These are phyloP conservation scores for Turnera subulata DNA, from an alignment of 345 rosid species.

Conservation along the genomic window DNA sequence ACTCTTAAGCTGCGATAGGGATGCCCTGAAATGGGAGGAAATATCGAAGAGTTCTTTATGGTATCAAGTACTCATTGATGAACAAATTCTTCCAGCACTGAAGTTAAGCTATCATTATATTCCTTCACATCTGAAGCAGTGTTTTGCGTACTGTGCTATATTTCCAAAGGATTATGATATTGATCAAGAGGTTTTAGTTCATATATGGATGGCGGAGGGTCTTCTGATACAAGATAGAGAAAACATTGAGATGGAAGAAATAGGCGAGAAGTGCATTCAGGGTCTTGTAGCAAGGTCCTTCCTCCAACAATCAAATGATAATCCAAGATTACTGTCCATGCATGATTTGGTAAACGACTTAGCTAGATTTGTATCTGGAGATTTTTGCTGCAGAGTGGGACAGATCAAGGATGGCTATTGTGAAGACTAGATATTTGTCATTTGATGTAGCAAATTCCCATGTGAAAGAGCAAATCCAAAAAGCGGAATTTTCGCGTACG, in stretches of 20 bases:
- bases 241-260: conserved; percentile 4
- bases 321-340: background rate
- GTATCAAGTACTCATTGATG: background rate
- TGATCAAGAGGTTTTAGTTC: background rate
- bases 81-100: background rate
- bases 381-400: background rate
- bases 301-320: background rate
- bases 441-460: no score
- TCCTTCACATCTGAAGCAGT: background rate
- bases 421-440: background rate
- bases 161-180: conserved; percentile 4
- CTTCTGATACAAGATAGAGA: conserved; percentile 2
- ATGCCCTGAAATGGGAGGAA: background rate
- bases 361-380: conserved; percentile 16
- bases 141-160: background rate
- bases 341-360: conserved; percentile 18
- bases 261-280: conserved; percentile 8
- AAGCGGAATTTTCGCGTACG: no score
- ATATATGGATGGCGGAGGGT: conserved; percentile 26
- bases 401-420: background rate
- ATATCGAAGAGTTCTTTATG: background rate
- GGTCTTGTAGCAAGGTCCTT: conserved; percentile 20
- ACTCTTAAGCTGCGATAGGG: background rate
- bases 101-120: conserved; percentile 3
- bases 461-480: background rate